phyloP scores from a whole-genome alignment of 306 rosid genomes.

The Begonia fuchsioides region DNA sequence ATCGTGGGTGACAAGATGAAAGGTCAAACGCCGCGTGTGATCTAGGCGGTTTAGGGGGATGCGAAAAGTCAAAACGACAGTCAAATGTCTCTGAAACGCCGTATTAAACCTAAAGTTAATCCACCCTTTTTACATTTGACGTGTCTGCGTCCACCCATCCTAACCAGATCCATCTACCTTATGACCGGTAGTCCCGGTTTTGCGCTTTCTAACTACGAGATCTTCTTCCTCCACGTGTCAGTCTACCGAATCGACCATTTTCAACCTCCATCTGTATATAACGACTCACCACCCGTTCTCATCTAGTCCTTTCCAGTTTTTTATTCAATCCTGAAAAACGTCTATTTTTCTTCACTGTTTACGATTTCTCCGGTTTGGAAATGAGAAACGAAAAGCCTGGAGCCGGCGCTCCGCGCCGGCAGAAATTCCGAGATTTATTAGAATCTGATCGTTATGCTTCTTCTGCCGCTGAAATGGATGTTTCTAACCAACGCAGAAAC shows the following conservation, averaged over 20 bases:
- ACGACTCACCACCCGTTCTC: not conserved
- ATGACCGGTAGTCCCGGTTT: slow-evolving; percentile 30
- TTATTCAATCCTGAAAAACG: not conserved
- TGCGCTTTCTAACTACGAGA: not conserved
- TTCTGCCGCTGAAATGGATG: not conserved
- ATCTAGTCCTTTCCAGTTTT: slow-evolving; percentile 7
- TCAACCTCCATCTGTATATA: slow-evolving; percentile 11
- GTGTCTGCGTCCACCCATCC: not conserved
- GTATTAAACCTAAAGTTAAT: not conserved
- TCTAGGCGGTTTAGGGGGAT: no score
- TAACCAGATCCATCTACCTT: slow-evolving; percentile 10
- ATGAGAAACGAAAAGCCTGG: slow-evolving; percentile 37
- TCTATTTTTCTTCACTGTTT: not conserved
- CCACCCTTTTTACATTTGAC: not conserved
- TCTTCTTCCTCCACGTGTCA: slow-evolving; percentile 28
- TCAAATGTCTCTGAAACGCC: slow-evolving; percentile 14
- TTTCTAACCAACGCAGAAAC: not conserved
- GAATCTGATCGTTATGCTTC: slow-evolving; percentile 33
- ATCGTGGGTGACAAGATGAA: no score
- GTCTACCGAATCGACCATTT: not conserved
- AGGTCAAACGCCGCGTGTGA: no score
- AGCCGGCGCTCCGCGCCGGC: slow-evolving; percentile 21
- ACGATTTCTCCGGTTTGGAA: not conserved
- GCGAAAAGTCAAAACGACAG: no score
- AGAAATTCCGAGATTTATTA: slow-evolving; percentile 30